Conservation (phyloP, 2,329 filamentous ascomycete genomes). For the Aurifilum marmelostoma region DNA sequence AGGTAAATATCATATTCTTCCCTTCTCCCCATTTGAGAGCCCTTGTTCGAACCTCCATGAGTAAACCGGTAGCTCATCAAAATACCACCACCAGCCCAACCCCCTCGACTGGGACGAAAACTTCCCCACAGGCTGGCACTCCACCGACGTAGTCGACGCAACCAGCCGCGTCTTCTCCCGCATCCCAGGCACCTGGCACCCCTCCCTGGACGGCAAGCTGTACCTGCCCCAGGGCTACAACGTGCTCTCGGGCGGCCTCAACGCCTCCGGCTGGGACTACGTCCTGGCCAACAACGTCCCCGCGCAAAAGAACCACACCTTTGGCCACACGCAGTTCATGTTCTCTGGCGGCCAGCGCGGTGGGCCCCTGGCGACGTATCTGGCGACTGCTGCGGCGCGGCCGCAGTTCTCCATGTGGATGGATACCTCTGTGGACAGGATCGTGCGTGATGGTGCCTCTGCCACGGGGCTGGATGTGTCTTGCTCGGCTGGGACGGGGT, state of each 20-base stretch:
- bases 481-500: constrained; percentile 55
- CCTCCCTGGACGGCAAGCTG: constrained; percentile 67
- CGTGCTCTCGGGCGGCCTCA: constrained; percentile 62
- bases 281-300: constrained; percentile 61
- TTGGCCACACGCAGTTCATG: constrained; percentile 68
- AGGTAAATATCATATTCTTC: constrained; percentile 42
- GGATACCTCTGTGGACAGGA: constrained; percentile 67
- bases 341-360: constrained; percentile 67
- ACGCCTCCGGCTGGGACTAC: constrained; percentile 63
- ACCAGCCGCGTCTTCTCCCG: constrained; percentile 66
- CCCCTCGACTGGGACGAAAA: constrained; percentile 71
- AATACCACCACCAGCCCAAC: constrained; percentile 49
- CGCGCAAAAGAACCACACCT: constrained; percentile 67
- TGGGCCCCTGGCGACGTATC: constrained; percentile 72
- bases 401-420: constrained; percentile 69
- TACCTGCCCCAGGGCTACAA: constrained; percentile 71
- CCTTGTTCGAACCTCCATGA: constrained; percentile 1
- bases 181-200: constrained; percentile 70
- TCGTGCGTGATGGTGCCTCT: constrained; percentile 64
- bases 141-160: constrained; percentile 61
- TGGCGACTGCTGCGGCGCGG: constrained; percentile 61
- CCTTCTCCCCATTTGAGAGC: constrained; percentile 24
- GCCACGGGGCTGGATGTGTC: constrained; percentile 72
- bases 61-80: neutral
- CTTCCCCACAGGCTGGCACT: constrained; percentile 74